Base-by-base conservation (phyloP, 2,329 filamentous ascomycete species). In the Tolypocladium guangdongense region DNA sequence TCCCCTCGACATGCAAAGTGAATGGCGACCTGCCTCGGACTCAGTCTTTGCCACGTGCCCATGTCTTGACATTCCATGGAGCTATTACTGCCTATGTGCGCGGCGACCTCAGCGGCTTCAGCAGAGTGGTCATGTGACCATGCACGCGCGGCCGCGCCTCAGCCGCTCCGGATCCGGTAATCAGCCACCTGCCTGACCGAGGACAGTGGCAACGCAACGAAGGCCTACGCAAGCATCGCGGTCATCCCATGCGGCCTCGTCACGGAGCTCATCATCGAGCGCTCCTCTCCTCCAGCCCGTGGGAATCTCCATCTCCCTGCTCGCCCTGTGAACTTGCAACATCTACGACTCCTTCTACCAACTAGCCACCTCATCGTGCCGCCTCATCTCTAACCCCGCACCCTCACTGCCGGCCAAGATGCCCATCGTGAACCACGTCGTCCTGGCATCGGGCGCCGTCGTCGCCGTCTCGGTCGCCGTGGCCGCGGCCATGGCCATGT, bases 401-500 rank as follows among this genome's bases (percentile, higher is more conserved):
- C 48, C 24, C 38, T 46, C n/a, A 14, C 16, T 18, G 45, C 32
- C 39, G 30, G 37, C 38, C 50, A 66, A 56, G 43, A 82, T 82
- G 78, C 78, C 78, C 54, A 69, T 74, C 65, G 65, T 75, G 78
- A 81, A 81, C 70, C 76, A 78, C 59, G 68, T 75, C 58, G 71
- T 75, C 45, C 60, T 80, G 54, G 73, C 74, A 56, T 78, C 80
- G 76, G 80, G 75, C 59, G 80, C 79, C 71, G 72, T 80, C 49
- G 75, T 81, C 58, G 80, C 78, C 68, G 71, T 80, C 36, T 76
- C 78, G 33, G 73, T 82, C 55, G 78, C 77, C 53, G 75, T 82
- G 54, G 78, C 78, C 30, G 76, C 78, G 36, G 78, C 79, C 55
- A 75, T 82, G 55, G 78, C 79, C 57, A 73, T 85, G 55, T 84